Percentiles rank a stretch among this genome's conserved stretches.
phyloP scores from a whole-genome alignment of 306 rosid genomes.

The Astragalus membranaceus region DNA sequence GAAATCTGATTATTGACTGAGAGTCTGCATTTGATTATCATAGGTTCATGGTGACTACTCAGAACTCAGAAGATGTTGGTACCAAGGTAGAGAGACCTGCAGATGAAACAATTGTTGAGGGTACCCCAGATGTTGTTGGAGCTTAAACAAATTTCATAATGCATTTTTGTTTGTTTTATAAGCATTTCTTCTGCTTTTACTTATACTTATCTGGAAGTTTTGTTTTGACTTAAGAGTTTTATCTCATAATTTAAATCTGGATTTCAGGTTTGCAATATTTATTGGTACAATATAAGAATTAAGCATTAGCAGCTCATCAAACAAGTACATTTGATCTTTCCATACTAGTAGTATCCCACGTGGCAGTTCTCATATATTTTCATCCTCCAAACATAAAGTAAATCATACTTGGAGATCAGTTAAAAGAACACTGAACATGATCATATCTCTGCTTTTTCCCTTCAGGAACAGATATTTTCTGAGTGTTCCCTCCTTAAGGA shows the following conservation, averaged over 20 bases:
- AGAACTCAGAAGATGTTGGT: conserved; percentile 77
- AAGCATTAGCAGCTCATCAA: no score
- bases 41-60: conserved; percentile 92
- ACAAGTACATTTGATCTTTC: no score
- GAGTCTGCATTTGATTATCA: neutral
- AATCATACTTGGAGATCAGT: conserved; percentile 12
- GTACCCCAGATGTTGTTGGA: conserved; percentile 58
- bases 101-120: conserved; percentile 55
- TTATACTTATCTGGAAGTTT: neutral
- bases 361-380: no score
- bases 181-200: neutral
- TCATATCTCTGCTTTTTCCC: conserved; percentile 41
- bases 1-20: neutral
- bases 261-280: neutral
- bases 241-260: conserved; percentile 8
- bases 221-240: conserved; percentile 19
- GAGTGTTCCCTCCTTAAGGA: conserved; percentile 54
- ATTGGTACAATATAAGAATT: no score
- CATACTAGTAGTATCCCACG: no score
- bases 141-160: conserved; percentile 30
- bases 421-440: conserved; percentile 47
- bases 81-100: conserved; percentile 82
- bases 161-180: conserved; percentile 16
- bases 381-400: no score
- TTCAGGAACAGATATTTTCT: conserved; percentile 36